Conservation (phyloP, 148 eudicot genomes). For the Nepenthes gracilis region DNA sequence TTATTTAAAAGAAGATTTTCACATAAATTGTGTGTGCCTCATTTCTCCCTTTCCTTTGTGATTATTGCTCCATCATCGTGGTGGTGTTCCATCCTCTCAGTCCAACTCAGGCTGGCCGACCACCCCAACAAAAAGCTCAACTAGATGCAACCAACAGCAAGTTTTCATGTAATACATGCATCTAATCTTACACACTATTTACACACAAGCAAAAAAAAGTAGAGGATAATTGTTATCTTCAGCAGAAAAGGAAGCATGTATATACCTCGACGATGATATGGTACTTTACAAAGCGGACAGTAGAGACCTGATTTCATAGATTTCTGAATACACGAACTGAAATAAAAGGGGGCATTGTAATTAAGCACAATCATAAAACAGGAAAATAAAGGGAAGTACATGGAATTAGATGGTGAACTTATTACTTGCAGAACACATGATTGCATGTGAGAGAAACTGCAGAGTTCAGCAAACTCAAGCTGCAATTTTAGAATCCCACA, state of each 20-base stretch:
- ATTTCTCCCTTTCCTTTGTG: too few relatives aligned
- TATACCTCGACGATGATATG: conserved; percentile 61
- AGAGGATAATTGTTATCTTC: too few relatives aligned
- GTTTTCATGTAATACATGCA: too few relatives aligned
- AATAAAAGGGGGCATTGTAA: conserved; percentile 1
- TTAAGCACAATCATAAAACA: neutral
- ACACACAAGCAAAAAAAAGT: too few relatives aligned
- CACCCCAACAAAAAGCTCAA: too few relatives aligned
- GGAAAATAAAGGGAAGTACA: neutral
- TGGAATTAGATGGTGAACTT: neutral
- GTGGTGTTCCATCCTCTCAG: too few relatives aligned
- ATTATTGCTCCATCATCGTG: too few relatives aligned
- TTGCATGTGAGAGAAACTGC: conserved; percentile 79
- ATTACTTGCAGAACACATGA: conserved; percentile 87
- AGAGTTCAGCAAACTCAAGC: conserved; percentile 63
- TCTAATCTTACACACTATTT: too few relatives aligned
- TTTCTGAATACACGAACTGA: conserved; percentile 64
- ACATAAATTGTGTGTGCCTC: too few relatives aligned
- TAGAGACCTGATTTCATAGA: conserved; percentile 66
- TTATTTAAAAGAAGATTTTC: too few relatives aligned
- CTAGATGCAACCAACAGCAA: too few relatives aligned
- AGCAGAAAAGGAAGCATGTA: neutral
- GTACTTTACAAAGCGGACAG: conserved; percentile 94
- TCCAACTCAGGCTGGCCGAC: too few relatives aligned
- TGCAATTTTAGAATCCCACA: conserved; percentile 15